Conservation (phyloP, 768 basidiomycete genomes). For the Tulasnella sp. region DNA sequence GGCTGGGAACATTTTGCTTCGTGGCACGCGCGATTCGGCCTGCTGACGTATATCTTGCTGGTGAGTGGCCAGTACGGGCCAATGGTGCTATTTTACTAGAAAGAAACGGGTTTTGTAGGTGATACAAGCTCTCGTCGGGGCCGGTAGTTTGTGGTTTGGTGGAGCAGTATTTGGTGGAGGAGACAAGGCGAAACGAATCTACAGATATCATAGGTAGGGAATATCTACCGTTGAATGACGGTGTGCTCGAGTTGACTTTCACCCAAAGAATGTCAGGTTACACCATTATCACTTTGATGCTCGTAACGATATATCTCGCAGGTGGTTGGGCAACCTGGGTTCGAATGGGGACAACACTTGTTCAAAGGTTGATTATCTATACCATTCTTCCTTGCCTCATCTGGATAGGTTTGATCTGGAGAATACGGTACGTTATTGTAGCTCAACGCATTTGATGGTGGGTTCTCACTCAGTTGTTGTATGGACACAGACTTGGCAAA, state of each 20-base stretch:
- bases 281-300: background rate
- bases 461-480: background rate
- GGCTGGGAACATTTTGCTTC: conserved; percentile 6
- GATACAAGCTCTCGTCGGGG: conserved; percentile 6
- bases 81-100: background rate
- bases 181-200: conserved; percentile 1
- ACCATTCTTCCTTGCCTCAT: background rate
- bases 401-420: background rate
- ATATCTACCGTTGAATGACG: background rate
- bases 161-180: conserved; percentile 6
- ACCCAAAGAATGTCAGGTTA: conserved; percentile 7
- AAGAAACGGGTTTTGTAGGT: background rate
- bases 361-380: background rate
- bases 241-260: background rate
- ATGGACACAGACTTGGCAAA: background rate
- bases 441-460: background rate
- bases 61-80: background rate
- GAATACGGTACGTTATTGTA: conserved; percentile 6
- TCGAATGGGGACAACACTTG: background rate
- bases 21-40: conserved; percentile 9
- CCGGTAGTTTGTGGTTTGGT: conserved; percentile 8
- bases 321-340: conserved; percentile 9
- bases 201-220: conserved; percentile 12
- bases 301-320: conserved; percentile 11
- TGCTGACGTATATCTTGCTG: background rate